Evolutionary conservation across 495 filamentous ascomycete species (phyloP), one percentile per base, ranked within the genome.

Genomic region (Aspergillus homomorphus): DNA sequence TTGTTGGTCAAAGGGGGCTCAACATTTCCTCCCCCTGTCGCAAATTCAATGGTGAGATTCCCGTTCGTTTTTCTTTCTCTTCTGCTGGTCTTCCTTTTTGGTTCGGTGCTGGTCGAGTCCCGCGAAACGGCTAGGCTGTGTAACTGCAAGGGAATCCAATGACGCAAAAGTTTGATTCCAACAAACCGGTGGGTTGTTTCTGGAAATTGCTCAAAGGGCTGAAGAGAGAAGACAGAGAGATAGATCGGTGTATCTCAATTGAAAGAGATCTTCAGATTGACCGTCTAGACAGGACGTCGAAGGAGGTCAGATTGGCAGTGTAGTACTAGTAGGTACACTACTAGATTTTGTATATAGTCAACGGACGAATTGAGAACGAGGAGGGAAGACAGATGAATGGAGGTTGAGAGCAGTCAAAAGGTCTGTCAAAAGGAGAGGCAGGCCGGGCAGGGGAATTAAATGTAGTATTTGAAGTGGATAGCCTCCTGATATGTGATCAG

Each of bases 401-500:
- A 51, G 50, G 53, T 43, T 2, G 58, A 53, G 38, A 28, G 43
- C 18, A 60, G 48, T 54, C 26, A 55, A 42, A 62, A 62, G 23
- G 15, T 59, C 60, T 12, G 46, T 23, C 58, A 65, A 58, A 62
- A 59, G 55, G 46, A 62, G 42, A 61, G 48, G 41, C 45, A 51
- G 62, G 62, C 61, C 61, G 70, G 72, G 68, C 68, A 72, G 67
- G 61, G 67, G 69, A 68, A 63, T 60, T 67, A 68, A 65, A 62
- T 60, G 59, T 62, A 62, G 67, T 68, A 62, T 74, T 68, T 63
- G 66, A 61, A 69, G 72, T 74, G 72, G 72, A 74, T 73, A 71
- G 67, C 61, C 67, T 53, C 53, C 33, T 38, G 63, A 65, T 65
- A 73, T 73, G 67, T 73, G 70, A 74, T 72, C 72, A 72, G 69